These are phyloP conservation scores for Penicillium longicatenatum DNA, from an alignment of 495 filamentous ascomycete genomes.

Conservation along the genomic window DNA sequence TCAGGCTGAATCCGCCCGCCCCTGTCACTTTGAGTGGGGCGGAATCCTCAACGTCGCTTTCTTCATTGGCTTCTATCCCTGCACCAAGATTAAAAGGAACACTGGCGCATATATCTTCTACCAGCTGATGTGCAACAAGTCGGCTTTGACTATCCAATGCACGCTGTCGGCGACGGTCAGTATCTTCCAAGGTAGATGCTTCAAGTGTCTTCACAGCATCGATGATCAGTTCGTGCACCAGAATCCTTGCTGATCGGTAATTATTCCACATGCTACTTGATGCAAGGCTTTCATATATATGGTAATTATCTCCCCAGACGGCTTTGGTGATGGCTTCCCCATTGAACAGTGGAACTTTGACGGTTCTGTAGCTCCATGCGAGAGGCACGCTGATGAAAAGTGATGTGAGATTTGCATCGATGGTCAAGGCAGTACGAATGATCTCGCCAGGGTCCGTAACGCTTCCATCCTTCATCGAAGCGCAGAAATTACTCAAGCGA, in stretches of 20 bases:
- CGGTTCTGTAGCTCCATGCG: slow-evolving; percentile 4
- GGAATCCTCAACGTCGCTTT: background rate
- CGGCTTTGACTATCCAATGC: slow-evolving; percentile 11
- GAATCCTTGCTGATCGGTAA: slow-evolving; percentile 55
- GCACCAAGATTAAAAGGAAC: slow-evolving; percentile 35
- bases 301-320: slow-evolving; percentile 51
- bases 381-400: slow-evolving; percentile 5
- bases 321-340: background rate
- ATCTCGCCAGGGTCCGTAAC: slow-evolving; percentile 16
- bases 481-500: slow-evolving; percentile 11
- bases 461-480: slow-evolving; percentile 12
- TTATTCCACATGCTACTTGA: slow-evolving; percentile 59
- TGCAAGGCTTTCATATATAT: slow-evolving; percentile 55
- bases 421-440: slow-evolving; percentile 9
- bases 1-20: slow-evolving; percentile 12
- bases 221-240: slow-evolving; percentile 37
- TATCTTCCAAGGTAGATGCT: background rate
- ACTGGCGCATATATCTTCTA: slow-evolving; percentile 35
- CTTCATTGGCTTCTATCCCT: background rate
- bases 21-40: slow-evolving; percentile 4
- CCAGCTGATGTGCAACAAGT: slow-evolving; percentile 26
- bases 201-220: slow-evolving; percentile 8
- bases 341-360: background rate
- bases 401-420: slow-evolving; percentile 18
- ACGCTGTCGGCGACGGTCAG: background rate